These are phyloP conservation scores for Candida stauntonica DNA, from an alignment of 805 yeast species.

Conservation along the genomic window DNA sequence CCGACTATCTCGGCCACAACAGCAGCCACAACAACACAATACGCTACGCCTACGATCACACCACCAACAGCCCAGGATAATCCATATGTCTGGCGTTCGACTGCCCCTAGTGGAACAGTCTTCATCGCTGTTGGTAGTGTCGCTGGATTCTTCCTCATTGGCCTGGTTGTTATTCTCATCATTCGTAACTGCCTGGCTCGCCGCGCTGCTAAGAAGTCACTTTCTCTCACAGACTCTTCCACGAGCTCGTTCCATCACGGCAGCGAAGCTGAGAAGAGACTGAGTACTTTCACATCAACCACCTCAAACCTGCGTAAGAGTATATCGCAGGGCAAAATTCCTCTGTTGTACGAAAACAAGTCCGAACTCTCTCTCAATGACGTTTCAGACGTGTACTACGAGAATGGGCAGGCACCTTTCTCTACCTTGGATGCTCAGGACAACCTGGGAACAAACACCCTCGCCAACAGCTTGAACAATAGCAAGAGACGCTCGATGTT, in stretches of 20 bases:
- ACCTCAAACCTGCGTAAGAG: slow-evolving; percentile 9
- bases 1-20: slow-evolving; percentile 13
- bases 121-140: slow-evolving; percentile 77
- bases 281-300: slow-evolving; percentile 2
- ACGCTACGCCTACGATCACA: slow-evolving; percentile 32
- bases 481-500: slow-evolving; percentile 43
- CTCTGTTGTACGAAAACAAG: slow-evolving; percentile 19
- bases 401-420: slow-evolving; percentile 14
- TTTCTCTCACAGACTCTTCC: slow-evolving; percentile 23
- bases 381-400: slow-evolving; percentile 10
- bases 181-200: slow-evolving; percentile 45
- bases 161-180: slow-evolving; percentile 49
- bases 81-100: slow-evolving; percentile 55
- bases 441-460: too few species aligned
- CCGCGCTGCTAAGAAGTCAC: slow-evolving; percentile 45
- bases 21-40: slow-evolving; percentile 17
- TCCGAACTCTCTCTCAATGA: slow-evolving; percentile 13
- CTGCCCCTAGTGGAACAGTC: slow-evolving; percentile 69
- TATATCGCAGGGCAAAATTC: slow-evolving; percentile 17
- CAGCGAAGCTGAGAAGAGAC: slow-evolving; percentile 12
- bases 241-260: slow-evolving; percentile 16
- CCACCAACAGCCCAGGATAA: slow-evolving; percentile 57
- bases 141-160: slow-evolving; percentile 53
- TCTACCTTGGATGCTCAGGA: slow-evolving; percentile 23
- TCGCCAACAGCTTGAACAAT: background rate